Evolutionary conservation across 106 monocot species (phyloP).

Genomic region (Platanthera zijinensis): DNA sequence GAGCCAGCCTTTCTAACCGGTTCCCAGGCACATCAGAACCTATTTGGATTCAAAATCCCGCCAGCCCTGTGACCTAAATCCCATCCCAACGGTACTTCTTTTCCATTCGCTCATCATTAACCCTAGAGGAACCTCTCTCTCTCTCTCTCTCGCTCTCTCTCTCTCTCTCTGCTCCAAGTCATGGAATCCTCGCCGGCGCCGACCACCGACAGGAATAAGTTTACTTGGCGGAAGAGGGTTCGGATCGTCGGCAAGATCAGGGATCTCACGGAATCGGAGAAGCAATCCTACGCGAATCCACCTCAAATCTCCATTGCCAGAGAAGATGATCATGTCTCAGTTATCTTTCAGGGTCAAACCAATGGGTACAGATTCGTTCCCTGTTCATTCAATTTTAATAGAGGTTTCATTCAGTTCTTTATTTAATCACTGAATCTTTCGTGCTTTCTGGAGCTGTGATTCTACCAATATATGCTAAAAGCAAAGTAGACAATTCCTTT

Average conservation of each 20-base stretch:
- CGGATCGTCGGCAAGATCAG: conserved; percentile 32
- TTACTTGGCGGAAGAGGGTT: neutral
- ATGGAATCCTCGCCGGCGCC: neutral
- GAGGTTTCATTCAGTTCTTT: no score
- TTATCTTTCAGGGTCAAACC: conserved; percentile 12
- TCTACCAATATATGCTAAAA: no score
- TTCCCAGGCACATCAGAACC: neutral
- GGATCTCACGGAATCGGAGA: conserved; percentile 16
- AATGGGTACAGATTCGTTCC: conserved; percentile 7
- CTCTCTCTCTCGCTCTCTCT: neutral
- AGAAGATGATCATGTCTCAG: conserved; percentile 7
- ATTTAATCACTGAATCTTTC: no score
- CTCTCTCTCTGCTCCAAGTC: neutral
- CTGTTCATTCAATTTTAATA: neutral
- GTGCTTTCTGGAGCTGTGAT: no score
- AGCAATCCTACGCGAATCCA: neutral
- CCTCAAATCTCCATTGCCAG: conserved; percentile 7
- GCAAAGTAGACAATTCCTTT: no score
- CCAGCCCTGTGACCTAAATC: no score
- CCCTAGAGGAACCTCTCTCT: neutral
- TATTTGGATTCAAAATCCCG: neutral
- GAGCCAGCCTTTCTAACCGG: neutral
- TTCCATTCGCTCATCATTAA: neutral
- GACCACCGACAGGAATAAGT: neutral
- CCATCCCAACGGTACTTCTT: neutral